Evolutionary conservation across 1,139 yeast species (phyloP), one percentile per base, ranked within the genome.

Genomic region (Pichia sorboxylosa): DNA sequence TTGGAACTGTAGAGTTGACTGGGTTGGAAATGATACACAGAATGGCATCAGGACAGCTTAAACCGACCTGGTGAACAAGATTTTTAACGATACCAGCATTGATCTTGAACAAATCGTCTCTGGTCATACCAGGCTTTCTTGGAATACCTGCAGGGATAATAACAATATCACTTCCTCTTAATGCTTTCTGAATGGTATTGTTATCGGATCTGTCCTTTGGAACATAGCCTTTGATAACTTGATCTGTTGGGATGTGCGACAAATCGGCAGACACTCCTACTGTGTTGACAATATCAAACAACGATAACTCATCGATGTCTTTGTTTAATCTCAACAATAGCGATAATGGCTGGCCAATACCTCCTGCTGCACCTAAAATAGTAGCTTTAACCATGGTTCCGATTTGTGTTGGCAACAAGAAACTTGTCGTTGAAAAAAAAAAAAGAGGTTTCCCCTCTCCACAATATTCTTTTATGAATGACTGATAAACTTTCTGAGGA

Each of bases 351-450:
- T 77, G 85, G 30, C 87, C 87, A 49, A 78, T 77, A 43, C 87
- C 87, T 42, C 87, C 85, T 31, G 84, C 80, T 29, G 85, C 85
- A 42, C 87, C 85, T 45, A 79, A 64, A 41, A 78, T 80, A 35
- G 84, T 69, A 38, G 75, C 84, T 61, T 76, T 76, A 35, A 73
- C 47, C 52, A 47, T 47, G 15, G 3, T 10, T 27, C 8, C n/a
- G n/a, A n/a, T n/a, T n/a, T n/a, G n/a, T n/a, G n/a, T n/a, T n/a
- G n/a, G n/a, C n/a, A n/a, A n/a, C n/a, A n/a, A n/a, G n/a, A n/a
- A n/a, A n/a, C n/a, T n/a, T n/a, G n/a, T n/a, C n/a, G n/a, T n/a
- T n/a, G n/a, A n/a, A n/a, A n/a, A n/a, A n/a, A n/a, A n/a, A n/a
- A n/a, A n/a, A n/a, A n/a, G n/a, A n/a, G n/a, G n/a, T n/a, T n/a